phyloP scores from a whole-genome alignment of 1,284 basidiomycete genomes.

The Pascua guehoae region DNA sequence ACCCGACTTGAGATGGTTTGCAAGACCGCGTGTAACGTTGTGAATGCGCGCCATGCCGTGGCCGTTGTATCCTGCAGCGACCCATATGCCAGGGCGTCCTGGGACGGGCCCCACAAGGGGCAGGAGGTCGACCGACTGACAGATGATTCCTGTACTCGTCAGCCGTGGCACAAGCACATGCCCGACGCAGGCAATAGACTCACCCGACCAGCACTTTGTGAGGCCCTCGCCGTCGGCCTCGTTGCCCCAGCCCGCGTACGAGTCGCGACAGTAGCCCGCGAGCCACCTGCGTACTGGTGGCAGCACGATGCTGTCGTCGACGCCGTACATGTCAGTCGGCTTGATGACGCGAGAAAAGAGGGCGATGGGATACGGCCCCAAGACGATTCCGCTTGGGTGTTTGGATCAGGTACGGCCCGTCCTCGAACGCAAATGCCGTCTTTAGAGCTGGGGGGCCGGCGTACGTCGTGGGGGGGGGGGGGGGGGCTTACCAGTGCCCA shows the following conservation, averaged over 20 bases:
- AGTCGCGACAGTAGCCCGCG: conserved; percentile 12
- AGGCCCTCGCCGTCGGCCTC: conserved; percentile 27
- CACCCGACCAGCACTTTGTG: conserved; percentile 25
- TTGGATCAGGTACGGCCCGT: conserved; percentile 29
- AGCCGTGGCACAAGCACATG: no score
- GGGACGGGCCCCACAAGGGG: conserved; percentile 29
- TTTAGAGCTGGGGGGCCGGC: conserved; percentile 16
- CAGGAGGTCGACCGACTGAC: conserved; percentile 25
- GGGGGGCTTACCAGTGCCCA: conserved; percentile 26
- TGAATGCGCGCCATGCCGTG: conserved; percentile 27
- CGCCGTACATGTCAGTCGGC: conserved; percentile 4
- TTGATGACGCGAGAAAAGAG: background rate
- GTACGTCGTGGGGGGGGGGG: conserved; percentile 21
- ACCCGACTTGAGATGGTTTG: conserved; percentile 17
- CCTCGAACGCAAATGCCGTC: conserved; percentile 23
- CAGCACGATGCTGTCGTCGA: conserved; percentile 18
- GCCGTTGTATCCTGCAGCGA: conserved; percentile 8
- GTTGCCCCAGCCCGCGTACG: conserved; percentile 24
- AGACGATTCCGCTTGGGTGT: conserved; percentile 26
- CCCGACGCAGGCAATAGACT: no score
- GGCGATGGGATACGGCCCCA: conserved; percentile 18
- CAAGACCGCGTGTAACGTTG: conserved; percentile 20
- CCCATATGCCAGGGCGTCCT: conserved; percentile 19
- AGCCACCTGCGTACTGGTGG: conserved; percentile 10
- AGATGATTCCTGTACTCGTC: conserved; percentile 16